Conservation (phyloP, 192 early-diverging fungal species). For the Umbelopsis vinacea region DNA sequence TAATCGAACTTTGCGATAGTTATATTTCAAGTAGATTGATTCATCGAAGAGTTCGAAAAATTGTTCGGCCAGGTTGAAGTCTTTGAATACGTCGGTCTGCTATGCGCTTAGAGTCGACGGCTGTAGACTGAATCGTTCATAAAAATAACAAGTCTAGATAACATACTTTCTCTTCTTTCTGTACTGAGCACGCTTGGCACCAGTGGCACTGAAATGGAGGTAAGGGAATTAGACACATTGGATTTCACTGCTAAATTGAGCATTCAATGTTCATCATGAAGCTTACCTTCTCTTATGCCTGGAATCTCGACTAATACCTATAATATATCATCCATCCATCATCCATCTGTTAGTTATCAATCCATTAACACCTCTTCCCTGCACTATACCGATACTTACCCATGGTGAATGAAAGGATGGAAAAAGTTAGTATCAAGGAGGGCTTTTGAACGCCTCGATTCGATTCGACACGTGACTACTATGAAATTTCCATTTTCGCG, state of each 20-base stretch:
- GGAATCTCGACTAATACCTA: conserved; percentile 99
- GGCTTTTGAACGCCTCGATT: no score
- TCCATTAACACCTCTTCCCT: not conserved
- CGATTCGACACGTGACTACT: no score
- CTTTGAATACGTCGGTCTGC: no score
- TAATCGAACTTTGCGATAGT: no score
- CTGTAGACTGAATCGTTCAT: not conserved
- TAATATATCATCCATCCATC: conserved; percentile 8
- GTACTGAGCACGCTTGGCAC: conserved; percentile 99
- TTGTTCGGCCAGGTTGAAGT: no score
- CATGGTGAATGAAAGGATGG: not conserved
- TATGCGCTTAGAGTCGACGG: no score
- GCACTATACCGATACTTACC: not conserved
- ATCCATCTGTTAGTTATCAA: not conserved
- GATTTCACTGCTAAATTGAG: not conserved
- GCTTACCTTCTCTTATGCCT: conserved; percentile 88
- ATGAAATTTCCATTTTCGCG: no score
- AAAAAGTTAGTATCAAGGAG: no score
- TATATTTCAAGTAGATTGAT: no score
- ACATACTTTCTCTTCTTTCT: conserved; percentile 99
- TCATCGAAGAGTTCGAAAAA: no score
- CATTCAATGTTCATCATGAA: not conserved
- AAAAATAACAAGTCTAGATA: not conserved
- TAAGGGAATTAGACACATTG: not conserved
- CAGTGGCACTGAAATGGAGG: conserved; percentile 68